These are phyloP conservation scores for Hirschfeldia incana DNA, from an alignment of 345 rosid genomes.

Conservation along the genomic window DNA sequence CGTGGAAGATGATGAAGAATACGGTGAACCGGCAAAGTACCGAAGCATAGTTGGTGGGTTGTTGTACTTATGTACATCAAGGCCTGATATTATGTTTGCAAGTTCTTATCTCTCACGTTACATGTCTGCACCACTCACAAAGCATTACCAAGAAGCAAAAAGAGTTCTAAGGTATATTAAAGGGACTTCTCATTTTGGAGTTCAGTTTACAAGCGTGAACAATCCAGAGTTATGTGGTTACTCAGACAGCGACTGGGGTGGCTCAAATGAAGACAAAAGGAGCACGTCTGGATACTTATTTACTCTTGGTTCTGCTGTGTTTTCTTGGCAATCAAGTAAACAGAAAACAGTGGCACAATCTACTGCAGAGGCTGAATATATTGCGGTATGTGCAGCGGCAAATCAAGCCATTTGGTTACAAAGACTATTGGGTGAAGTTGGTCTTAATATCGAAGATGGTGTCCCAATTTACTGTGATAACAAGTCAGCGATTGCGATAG, in stretches of 20 bases:
- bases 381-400: neutral
- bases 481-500: neutral
- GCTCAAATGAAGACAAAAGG: neutral
- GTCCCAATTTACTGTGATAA: neutral
- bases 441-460: neutral
- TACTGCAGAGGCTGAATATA: neutral
- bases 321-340: neutral
- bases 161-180: neutral
- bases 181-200: neutral
- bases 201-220: neutral
- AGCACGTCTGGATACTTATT: neutral
- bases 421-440: neutral
- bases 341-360: neutral
- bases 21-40: neutral
- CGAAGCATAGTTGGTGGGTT: neutral
- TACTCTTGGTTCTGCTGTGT: neutral
- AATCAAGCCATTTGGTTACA: conserved; percentile 7
- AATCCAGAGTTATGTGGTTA: neutral
- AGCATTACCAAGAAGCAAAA: neutral
- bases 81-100: neutral
- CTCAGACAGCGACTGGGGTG: neutral
- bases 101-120: neutral
- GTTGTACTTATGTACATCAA: neutral
- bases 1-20: neutral
- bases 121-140: neutral